phyloP scores from a whole-genome alignment of 208 protist species.

The Trypanosoma brucei region DNA sequence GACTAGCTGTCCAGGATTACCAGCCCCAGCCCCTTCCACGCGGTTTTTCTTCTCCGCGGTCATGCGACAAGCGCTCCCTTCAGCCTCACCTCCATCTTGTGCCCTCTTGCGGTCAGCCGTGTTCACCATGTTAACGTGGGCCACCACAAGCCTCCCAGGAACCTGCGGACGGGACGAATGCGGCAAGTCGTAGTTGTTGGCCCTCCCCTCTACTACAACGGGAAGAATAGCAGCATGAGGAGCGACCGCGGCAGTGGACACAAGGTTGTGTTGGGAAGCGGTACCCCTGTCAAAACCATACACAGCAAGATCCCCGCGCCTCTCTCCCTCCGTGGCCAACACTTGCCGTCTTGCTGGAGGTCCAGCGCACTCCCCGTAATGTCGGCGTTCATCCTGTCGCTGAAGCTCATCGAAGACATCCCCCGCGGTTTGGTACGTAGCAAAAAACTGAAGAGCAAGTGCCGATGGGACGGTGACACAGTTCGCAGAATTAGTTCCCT shows the following conservation, averaged over 20 bases:
- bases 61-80: neutral
- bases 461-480: conserved; percentile 66
- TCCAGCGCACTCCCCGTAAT: neutral
- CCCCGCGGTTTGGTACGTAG: conserved; percentile 68
- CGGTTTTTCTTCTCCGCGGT: neutral
- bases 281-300: neutral
- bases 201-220: conserved; percentile 64
- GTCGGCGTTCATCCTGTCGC: conserved; percentile 19
- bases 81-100: neutral
- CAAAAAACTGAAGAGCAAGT: conserved; percentile 81
- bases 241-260: conserved; percentile 7
- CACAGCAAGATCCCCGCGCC: conserved; percentile 13
- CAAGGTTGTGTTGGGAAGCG: conserved; percentile 13
- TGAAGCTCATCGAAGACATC: conserved; percentile 76
- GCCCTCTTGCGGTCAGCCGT: conserved; percentile 28
- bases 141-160: conserved; percentile 39
- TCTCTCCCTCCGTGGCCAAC: conserved; percentile 27
- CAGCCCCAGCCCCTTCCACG: neutral
- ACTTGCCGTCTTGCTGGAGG: conserved; percentile 23
- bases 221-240: conserved; percentile 28
- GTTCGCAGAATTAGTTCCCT: conserved; percentile 37
- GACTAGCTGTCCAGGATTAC: too few species aligned
- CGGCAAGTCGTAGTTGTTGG: conserved; percentile 83
- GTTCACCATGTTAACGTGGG: conserved; percentile 39
- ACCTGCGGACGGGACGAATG: conserved; percentile 37